Conservation (phyloP, 495 filamentous ascomycete species). For the Cercophora samala region DNA sequence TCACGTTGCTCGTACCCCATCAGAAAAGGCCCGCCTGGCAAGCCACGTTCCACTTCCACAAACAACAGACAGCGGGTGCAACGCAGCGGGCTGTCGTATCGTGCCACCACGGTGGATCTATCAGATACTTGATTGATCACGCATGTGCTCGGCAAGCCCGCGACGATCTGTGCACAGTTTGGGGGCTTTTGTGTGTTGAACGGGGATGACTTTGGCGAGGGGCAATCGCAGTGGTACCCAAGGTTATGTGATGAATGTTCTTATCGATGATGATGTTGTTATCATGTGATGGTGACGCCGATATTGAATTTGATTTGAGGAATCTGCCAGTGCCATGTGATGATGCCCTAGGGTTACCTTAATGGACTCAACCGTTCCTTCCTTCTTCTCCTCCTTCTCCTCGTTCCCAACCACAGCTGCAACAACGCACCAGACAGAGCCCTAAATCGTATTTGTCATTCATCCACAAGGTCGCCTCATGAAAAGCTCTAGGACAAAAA, state of each 20-base stretch:
- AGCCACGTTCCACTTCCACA: not conserved
- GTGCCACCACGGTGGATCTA: not conserved
- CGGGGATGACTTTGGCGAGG: not conserved
- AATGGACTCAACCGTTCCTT: not conserved
- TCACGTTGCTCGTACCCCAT: not conserved
- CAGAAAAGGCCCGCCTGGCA: not conserved
- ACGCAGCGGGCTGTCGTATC: not conserved
- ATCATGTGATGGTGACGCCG: too few relatives aligned
- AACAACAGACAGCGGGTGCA: slow-evolving; percentile 3
- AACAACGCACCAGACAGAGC: not conserved
- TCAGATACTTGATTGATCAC: not conserved
- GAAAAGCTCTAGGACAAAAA: not conserved
- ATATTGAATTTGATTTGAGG: not conserved
- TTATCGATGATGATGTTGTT: not conserved
- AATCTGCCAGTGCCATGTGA: not conserved
- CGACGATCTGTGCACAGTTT: not conserved
- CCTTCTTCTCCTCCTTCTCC: not conserved
- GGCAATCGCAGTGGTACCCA: not conserved
- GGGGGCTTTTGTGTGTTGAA: not conserved
- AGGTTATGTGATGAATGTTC: too few relatives aligned
- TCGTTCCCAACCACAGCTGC: not conserved
- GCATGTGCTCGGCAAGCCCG: not conserved
- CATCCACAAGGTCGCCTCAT: not conserved
- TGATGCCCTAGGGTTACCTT: too few relatives aligned
- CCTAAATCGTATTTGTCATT: not conserved